Evolutionary conservation across 768 basidiomycete genomes (phyloP), one percentile per base, ranked within the genome.

Genomic region (Kwoniella botswanensis): DNA sequence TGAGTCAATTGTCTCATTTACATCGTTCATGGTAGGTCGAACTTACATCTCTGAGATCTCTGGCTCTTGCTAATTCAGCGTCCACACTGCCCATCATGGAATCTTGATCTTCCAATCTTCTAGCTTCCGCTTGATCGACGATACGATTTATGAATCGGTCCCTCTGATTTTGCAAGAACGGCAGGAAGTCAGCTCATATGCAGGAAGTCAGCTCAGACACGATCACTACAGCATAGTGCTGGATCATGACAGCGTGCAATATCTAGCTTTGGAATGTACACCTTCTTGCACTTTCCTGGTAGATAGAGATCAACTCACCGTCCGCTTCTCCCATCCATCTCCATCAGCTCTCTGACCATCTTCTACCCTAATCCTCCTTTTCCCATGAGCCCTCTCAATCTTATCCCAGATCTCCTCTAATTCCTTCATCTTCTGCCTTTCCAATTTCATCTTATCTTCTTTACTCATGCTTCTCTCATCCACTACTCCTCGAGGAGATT

Each of bases 371-470:
- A 67, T 60, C 69, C 69, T 35, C 13, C 77, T 42, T 21, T 71
- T 74, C 24, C 81, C 80, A 71, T 84, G 84, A 5, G 81, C 76
- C 60, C 78, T 70, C 61, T 84, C 84, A 53, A 84, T 84, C 68
- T 74, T 67, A 50, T 79, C 72, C 81, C 83, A 84, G 29, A 84
- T 83, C 69, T 79, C 71, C 58, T 75, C 72, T 76, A 86, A 52
- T 44, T 72, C 63, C 15, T 29, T 59, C 54, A 67, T 63, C 42
- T 68, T 65, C 12, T 63, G 54, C 55, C 42, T 59, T 55, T 86
- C 85, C 74, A 87, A 85, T 85, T 90, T 88, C 11, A 86, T 89
- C 66, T 73, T 90, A 68, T 70, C 67, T 65, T 70, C 70, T 54
- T 71, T 68, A 64, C 66, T 71, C 26, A 54, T 50, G 22, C 9